Base-by-base conservation (phyloP, 331 rosid genomes). In the Rhamnella rubrinervis region DNA sequence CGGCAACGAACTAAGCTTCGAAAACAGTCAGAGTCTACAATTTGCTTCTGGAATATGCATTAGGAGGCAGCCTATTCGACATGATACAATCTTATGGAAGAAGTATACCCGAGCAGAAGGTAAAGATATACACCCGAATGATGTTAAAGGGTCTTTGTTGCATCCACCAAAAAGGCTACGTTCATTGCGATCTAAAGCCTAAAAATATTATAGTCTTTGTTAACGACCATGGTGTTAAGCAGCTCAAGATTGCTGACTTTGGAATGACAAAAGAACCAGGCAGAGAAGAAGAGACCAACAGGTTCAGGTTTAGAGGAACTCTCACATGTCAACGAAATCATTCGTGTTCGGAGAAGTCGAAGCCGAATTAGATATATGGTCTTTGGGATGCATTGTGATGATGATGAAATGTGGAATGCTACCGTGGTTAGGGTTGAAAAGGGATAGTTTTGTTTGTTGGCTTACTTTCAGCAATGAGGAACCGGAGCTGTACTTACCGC, bases 171-270 rank as follows among this genome's bases (percentile, higher is more conserved):
- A 79, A 78, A 0, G 93, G 89, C n/a, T 85, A 80, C 13, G 91
- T 91, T 44, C 97, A 88, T 82, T 88, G 96, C 39, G 97, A 91
- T 9, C 14, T 91, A 46, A 91, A 91, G 85, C 89, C 82, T 0
- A 75, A 82, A 1, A 88, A 91, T 61, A 72, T 91, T 8, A 86
- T 88, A 1, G 69, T 88, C 12, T 81, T 88, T 15, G 82, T 61
- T 8, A 46, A 78, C 58, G 96, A 71, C 1, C 2, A 28, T 28
- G 76, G 53, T 0, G 73, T 79, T 39, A 91, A 91, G 59, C 35
- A 28, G 3, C 35, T 28, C 2, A 28, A 28, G 35, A 85, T 91
- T 7, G 89, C 89, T 0, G 93, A 91, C 65, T 91, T 91, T 14
- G 97, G 97, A 21, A 83, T 91, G 7, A 84, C 96, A 0, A 88